Evolutionary conservation across 805 yeast species (phyloP).

Genomic region (Yamadazyma philogaea): DNA sequence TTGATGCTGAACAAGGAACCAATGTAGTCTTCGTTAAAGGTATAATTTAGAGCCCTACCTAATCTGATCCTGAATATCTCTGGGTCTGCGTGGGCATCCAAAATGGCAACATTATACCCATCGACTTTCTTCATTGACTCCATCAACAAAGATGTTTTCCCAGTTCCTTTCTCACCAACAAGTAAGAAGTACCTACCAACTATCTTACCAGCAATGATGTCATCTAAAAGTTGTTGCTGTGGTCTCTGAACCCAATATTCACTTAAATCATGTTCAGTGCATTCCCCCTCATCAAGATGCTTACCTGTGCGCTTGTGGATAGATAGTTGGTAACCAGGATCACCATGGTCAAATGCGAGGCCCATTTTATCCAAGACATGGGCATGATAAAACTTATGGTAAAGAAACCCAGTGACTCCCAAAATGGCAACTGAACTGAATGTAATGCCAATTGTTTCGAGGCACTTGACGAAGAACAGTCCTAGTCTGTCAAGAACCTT

Average conservation of each 20-base stretch:
- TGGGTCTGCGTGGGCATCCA: conserved; percentile 85
- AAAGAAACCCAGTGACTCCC: conserved; percentile 68
- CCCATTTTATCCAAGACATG: conserved; percentile 66
- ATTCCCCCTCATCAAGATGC: conserved; percentile 19
- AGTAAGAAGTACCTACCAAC: conserved; percentile 68
- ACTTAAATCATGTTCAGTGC: conserved; percentile 17
- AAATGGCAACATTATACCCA: conserved; percentile 62
- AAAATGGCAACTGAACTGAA: conserved; percentile 64
- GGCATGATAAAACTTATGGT: conserved; percentile 57
- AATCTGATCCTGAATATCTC: conserved; percentile 74
- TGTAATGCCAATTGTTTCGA: conserved; percentile 71
- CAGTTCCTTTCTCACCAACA: conserved; percentile 85
- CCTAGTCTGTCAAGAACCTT: conserved; percentile 20
- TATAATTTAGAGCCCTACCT: conserved; percentile 72
- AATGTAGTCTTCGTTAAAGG: conserved; percentile 75
- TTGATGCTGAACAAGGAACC: conserved; percentile 77
- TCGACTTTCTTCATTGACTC: conserved; percentile 64
- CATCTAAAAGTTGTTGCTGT: conserved; percentile 63
- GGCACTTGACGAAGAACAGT: conserved; percentile 39
- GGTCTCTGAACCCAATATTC: conserved; percentile 64
- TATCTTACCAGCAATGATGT: conserved; percentile 59
- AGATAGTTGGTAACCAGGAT: conserved; percentile 58
- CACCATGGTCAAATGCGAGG: conserved; percentile 63
- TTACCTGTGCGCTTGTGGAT: conserved; percentile 47
- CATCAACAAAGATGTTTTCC: conserved; percentile 71